These are phyloP conservation scores for Fusarium anthophilum DNA, from an alignment of 2,329 filamentous ascomycete genomes.

Conservation along the genomic window DNA sequence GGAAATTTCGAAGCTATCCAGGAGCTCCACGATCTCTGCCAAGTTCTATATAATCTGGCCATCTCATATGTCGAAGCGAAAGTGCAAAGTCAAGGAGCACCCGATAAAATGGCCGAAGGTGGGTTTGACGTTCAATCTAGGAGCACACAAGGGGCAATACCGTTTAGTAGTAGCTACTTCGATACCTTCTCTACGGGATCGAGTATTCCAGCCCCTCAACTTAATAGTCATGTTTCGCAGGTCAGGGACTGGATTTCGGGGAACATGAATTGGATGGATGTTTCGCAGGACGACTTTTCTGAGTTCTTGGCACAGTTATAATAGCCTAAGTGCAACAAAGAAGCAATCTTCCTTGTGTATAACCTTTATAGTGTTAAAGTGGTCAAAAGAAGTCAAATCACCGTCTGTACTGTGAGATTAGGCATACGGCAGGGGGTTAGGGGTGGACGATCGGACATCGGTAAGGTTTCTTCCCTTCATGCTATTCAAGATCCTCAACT, in stretches of 20 bases:
- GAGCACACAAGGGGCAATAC: not conserved
- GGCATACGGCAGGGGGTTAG: not conserved
- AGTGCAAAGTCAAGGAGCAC: not conserved
- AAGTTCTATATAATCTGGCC: not conserved
- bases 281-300: not conserved
- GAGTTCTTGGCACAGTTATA: not conserved
- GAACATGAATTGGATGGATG: not conserved
- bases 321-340: fast-evolving
- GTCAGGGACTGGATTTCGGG: not conserved
- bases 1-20: not conserved
- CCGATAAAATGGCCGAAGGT: not conserved
- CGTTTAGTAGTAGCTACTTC: not conserved
- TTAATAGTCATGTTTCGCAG: not conserved
- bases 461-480: too few relatives aligned
- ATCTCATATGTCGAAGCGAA: not conserved
- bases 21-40: not conserved
- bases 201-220: not conserved
- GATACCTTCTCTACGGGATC: not conserved
- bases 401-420: not conserved
- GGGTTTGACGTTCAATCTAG: not conserved
- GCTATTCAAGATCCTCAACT: too few relatives aligned
- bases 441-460: not conserved
- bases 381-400: too few relatives aligned
- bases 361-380: too few relatives aligned
- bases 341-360: too few relatives aligned